Evolutionary conservation across 192 early-diverging fungal genomes (phyloP).

Genomic region (Backusella psychrophila): DNA sequence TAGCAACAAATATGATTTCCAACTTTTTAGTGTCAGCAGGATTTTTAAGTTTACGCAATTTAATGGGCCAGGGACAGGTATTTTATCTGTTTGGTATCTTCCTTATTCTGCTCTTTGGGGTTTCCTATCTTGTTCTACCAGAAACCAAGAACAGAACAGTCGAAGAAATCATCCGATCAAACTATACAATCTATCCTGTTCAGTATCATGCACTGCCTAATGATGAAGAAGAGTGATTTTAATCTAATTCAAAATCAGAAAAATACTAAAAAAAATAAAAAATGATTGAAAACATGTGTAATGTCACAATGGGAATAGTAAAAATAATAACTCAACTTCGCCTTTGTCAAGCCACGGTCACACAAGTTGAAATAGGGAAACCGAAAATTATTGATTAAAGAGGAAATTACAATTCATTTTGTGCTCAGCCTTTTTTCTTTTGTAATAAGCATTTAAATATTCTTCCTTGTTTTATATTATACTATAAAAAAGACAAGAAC

Average conservation of each 20-base stretch:
- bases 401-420: neutral
- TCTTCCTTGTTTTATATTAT: neutral
- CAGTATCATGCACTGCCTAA: neutral
- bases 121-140: conserved; percentile 55
- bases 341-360: neutral
- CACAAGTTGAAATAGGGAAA: neutral
- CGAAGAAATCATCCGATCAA: conserved; percentile 46
- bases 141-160: conserved; percentile 68
- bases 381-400: neutral
- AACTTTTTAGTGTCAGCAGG: conserved; percentile 65
- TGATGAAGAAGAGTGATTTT: neutral
- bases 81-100: conserved; percentile 61
- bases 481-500: neutral
- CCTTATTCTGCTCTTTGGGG: conserved; percentile 32
- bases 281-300: neutral
- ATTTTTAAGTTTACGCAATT: conserved; percentile 55
- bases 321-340: neutral
- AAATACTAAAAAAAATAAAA: neutral
- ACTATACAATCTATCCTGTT: conserved; percentile 18
- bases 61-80: conserved; percentile 53
- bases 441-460: neutral
- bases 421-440: neutral
- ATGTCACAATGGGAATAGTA: neutral
- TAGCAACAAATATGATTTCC: conserved; percentile 62
- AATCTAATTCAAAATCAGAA: neutral